Conservation (phyloP, 2,329 filamentous ascomycete species). For the Phaeosphaeriaceae sp. region DNA sequence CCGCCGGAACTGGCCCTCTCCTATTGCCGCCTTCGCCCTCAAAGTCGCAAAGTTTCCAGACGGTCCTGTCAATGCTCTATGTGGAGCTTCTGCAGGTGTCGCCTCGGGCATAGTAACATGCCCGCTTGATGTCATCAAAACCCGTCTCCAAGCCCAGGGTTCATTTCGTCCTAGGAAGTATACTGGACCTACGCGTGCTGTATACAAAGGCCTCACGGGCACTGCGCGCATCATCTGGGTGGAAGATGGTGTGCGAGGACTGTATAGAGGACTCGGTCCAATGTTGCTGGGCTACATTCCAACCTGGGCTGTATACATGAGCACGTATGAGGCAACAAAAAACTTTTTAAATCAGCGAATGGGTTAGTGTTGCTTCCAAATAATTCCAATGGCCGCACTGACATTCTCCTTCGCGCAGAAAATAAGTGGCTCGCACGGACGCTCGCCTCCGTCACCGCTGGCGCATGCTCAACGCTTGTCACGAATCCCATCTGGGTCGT, state of each 20-base stretch:
- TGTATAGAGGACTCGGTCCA: slow-evolving; percentile 92
- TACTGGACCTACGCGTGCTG: slow-evolving; percentile 55
- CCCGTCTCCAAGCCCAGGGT: slow-evolving; percentile 94
- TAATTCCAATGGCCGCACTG: slow-evolving; percentile 7
- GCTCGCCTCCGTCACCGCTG: slow-evolving; percentile 88
- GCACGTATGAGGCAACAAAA: slow-evolving; percentile 91
- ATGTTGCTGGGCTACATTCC: slow-evolving; percentile 96
- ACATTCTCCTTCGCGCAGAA: slow-evolving; percentile 49
- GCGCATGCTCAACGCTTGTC: slow-evolving; percentile 88
- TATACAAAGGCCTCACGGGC: slow-evolving; percentile 87
- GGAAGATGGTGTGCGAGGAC: slow-evolving; percentile 85
- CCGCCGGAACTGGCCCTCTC: slow-evolving; percentile 26
- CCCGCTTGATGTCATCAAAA: slow-evolving; percentile 98
- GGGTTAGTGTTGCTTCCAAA: slow-evolving; percentile 42
- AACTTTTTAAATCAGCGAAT: slow-evolving; percentile 71
- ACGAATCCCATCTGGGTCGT: slow-evolving; percentile 99
- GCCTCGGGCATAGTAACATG: slow-evolving; percentile 94
- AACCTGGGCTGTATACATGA: slow-evolving; percentile 98
- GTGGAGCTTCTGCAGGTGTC: slow-evolving; percentile 87
- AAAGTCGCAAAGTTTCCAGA: slow-evolving; percentile 58
- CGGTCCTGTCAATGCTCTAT: slow-evolving; percentile 75
- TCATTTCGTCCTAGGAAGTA: slow-evolving; percentile 69
- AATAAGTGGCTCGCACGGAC: slow-evolving; percentile 81
- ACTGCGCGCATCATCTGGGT: slow-evolving; percentile 85
- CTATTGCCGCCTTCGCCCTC: slow-evolving; percentile 46